phyloP scores from a whole-genome alignment of 2,329 filamentous ascomycete species.

The Ramichloridium luteum region DNA sequence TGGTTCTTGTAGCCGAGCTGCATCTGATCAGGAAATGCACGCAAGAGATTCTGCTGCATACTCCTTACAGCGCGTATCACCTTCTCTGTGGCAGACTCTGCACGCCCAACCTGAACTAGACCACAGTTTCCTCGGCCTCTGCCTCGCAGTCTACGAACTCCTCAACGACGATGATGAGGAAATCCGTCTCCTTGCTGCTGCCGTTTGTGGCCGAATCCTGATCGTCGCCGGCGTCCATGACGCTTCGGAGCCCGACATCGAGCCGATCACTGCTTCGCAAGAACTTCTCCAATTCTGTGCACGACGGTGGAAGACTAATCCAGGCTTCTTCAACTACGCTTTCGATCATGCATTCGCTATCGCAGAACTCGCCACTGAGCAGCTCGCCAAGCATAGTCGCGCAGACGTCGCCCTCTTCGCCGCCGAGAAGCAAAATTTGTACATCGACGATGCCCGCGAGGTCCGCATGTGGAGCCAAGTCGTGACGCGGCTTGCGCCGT shows the following conservation, averaged over 20 bases:
- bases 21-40: conserved; percentile 16
- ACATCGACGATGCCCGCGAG: conserved; percentile 70
- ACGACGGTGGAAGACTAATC: conserved; percentile 7
- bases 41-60: conserved; percentile 20
- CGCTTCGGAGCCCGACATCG: conserved; percentile 22
- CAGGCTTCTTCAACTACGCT: conserved; percentile 7
- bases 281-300: conserved; percentile 25
- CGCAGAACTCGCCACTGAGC: background rate
- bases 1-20: conserved; percentile 9
- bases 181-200: conserved; percentile 54
- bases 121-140: conserved; percentile 38
- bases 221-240: conserved; percentile 11
- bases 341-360: conserved; percentile 15
- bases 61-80: conserved; percentile 12
- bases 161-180: conserved; percentile 90
- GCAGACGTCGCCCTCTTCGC: conserved; percentile 63
- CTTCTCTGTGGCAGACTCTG: conserved; percentile 13
- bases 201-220: conserved; percentile 38
- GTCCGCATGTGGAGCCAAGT: conserved; percentile 53
- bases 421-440: conserved; percentile 90
- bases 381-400: conserved; percentile 15
- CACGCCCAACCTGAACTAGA: conserved; percentile 3
- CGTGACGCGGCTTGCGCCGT: conserved; percentile 28
- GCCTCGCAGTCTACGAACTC: conserved; percentile 59
- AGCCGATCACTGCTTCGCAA: conserved; percentile 39